Conservation (phyloP, 306 rosid species). For the Corylus heterophylla region DNA sequence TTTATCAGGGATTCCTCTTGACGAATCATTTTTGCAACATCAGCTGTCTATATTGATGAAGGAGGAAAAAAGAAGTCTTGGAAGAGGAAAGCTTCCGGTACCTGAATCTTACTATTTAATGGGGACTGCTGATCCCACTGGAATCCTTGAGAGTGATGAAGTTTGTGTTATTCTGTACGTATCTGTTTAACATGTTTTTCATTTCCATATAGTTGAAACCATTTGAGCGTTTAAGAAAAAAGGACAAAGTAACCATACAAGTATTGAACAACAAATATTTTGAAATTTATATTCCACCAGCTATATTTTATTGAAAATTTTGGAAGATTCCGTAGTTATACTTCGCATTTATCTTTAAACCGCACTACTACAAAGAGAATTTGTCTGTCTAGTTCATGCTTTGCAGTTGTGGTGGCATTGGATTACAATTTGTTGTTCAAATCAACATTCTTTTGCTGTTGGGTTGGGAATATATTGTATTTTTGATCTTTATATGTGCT, state of each 20-base stretch:
- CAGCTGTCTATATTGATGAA: conserved; percentile 40
- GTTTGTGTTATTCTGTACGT: conserved; percentile 79
- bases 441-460: neutral
- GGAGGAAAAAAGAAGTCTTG: conserved; percentile 47
- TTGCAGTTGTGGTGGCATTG: no score
- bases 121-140: conserved; percentile 90
- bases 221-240: neutral
- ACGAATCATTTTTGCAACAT: conserved; percentile 63
- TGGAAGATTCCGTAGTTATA: neutral
- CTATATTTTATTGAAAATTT: neutral
- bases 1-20: conserved; percentile 67
- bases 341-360: neutral
- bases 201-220: neutral
- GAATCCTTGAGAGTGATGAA: conserved; percentile 47
- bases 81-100: conserved; percentile 49
- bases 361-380: neutral
- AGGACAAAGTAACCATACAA: neutral
- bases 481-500: neutral
- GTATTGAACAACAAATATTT: neutral
- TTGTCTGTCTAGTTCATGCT: neutral
- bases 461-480: neutral
- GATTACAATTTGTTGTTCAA: neutral
- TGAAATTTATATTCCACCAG: neutral
- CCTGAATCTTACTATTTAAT: conserved; percentile 62
- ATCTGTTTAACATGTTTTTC: neutral